These are phyloP conservation scores for Prinsepia uniflora DNA, from an alignment of 306 rosid species.

Conservation along the genomic window DNA sequence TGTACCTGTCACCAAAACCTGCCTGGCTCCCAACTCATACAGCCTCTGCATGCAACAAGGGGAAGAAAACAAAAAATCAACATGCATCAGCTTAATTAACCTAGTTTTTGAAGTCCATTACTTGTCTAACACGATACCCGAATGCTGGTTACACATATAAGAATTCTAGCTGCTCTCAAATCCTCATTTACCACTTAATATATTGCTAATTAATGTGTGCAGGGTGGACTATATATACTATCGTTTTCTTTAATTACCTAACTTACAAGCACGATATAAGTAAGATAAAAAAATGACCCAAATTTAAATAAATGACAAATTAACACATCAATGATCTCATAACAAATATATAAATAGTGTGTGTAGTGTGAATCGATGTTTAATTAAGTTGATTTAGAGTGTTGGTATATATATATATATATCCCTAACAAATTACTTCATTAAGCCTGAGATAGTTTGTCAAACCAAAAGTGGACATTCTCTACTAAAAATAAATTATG, in stretches of 20 bases:
- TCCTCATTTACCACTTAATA: background rate
- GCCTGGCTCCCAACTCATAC: slow-evolving; percentile 53
- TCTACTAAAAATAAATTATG: background rate
- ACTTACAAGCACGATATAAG: no score
- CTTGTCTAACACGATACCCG: background rate
- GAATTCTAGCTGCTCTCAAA: background rate
- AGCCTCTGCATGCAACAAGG: slow-evolving; percentile 43
- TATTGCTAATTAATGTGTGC: background rate
- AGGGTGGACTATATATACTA: background rate
- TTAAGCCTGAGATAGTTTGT: background rate
- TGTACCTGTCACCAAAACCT: slow-evolving; percentile 65
- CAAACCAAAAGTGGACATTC: background rate
- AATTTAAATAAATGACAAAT: no score
- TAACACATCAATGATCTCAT: no score
- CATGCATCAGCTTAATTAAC: background rate
- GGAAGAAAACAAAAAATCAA: background rate
- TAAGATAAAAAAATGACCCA: no score
- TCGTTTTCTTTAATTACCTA: no score
- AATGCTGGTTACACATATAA: background rate
- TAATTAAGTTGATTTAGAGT: no score
- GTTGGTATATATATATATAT: no score
- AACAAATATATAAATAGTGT: no score
- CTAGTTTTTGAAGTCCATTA: background rate
- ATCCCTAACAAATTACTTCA: background rate
- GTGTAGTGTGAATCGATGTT: no score